Evolutionary conservation across 1,284 basidiomycete genomes (phyloP).

Genomic region (Heliocybe sulcata): DNA sequence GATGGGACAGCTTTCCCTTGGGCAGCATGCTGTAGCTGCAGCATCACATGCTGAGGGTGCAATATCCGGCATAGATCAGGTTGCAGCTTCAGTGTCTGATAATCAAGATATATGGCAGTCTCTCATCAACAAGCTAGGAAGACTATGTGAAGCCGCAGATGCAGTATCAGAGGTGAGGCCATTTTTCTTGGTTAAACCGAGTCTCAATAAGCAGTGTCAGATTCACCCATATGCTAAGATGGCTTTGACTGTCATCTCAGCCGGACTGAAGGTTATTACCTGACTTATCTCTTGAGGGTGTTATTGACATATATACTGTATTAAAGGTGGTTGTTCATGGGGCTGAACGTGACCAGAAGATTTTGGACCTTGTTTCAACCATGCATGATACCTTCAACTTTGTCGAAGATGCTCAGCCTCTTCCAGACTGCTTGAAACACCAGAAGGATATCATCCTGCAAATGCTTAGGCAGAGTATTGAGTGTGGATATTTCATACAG

Average conservation of each 20-base stretch:
- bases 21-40: no score
- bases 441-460: slow-evolving; percentile 4
- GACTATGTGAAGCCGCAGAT: not conserved
- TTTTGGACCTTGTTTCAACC: slow-evolving; percentile 9
- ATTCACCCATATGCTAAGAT: slow-evolving; percentile 15
- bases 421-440: slow-evolving; percentile 3
- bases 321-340: slow-evolving; percentile 8
- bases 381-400: slow-evolving; percentile 11
- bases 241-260: slow-evolving; percentile 11
- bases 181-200: not conserved
- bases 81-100: not conserved
- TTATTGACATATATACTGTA: not conserved
- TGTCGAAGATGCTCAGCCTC: slow-evolving; percentile 6
- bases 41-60: not conserved
- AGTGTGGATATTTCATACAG: slow-evolving; percentile 14
- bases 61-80: not conserved
- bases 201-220: slow-evolving; percentile 4
- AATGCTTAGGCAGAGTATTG: slow-evolving; percentile 9
- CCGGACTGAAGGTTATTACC: slow-evolving; percentile 10
- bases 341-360: slow-evolving; percentile 4
- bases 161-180: not conserved
- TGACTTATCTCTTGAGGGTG: not conserved
- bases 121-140: not conserved
- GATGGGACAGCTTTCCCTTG: no score
- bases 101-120: not conserved